Evolutionary conservation across 768 basidiomycete species (phyloP).

Genomic region (Galerina sulciceps): DNA sequence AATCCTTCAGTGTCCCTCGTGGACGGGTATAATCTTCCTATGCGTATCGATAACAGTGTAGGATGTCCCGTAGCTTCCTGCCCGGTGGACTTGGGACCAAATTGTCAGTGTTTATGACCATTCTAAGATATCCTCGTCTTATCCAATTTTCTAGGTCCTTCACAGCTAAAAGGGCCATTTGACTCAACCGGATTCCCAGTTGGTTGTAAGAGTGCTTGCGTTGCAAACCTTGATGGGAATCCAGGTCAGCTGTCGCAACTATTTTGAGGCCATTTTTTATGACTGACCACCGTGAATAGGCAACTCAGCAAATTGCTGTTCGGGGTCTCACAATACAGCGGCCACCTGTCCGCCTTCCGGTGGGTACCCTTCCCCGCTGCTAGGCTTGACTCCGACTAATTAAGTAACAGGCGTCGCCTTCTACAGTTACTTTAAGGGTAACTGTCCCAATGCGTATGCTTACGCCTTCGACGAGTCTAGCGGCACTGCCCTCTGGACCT

Average conservation of each 20-base stretch:
- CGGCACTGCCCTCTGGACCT: constrained; percentile 56
- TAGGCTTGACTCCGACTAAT: not conserved
- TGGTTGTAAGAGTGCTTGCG: constrained; percentile 67
- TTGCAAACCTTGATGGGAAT: constrained; percentile 46
- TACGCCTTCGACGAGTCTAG: constrained; percentile 58
- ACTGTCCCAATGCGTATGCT: constrained; percentile 52
- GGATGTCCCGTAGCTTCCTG: constrained; percentile 62
- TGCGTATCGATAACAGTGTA: constrained; percentile 57
- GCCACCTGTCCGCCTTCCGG: constrained; percentile 57
- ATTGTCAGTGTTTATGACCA: constrained; percentile 26
- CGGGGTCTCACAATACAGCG: constrained; percentile 52
- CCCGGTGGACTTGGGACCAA: constrained; percentile 61
- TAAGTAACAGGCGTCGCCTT: constrained; percentile 40
- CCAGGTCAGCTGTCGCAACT: constrained; percentile 29
- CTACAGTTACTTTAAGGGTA: constrained; percentile 46
- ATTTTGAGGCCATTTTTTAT: not conserved
- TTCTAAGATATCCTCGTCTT: not conserved
- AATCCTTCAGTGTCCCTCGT: constrained; percentile 59
- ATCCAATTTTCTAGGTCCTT: constrained; percentile 43
- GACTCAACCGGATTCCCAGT: constrained; percentile 57
- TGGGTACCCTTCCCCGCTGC: constrained; percentile 9
- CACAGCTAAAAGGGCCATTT: constrained; percentile 53
- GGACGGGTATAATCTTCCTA: constrained; percentile 68
- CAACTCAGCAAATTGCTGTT: constrained; percentile 68
- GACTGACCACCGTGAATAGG: constrained; percentile 27